phyloP scores from a whole-genome alignment of 2,329 filamentous ascomycete species.

The Trichoderma koningii region DNA sequence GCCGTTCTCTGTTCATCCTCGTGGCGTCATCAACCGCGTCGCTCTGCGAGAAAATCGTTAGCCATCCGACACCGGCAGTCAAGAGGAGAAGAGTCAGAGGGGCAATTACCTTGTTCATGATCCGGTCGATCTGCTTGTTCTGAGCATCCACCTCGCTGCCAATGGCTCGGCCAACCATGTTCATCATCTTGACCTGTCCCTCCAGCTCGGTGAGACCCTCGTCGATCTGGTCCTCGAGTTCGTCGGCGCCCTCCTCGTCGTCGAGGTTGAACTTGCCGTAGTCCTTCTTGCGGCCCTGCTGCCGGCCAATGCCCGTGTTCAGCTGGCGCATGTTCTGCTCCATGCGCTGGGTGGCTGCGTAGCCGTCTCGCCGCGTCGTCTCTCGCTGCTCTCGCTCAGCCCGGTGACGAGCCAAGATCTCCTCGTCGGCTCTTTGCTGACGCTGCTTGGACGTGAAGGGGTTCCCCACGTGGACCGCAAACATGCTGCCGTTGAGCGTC shows the following conservation, averaged over 20 bases:
- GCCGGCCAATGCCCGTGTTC: conserved; percentile 34
- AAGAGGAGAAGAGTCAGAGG: not conserved
- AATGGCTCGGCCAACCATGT: conserved; percentile 72
- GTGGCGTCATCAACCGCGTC: conserved; percentile 82
- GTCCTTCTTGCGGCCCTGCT: conserved; percentile 44
- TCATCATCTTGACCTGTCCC: conserved; percentile 68
- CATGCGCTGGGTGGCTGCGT: conserved; percentile 55
- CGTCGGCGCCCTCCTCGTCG: conserved; percentile 60
- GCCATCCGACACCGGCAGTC: conserved; percentile 23
- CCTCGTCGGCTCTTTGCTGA: conserved; percentile 64
- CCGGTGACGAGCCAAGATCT: conserved; percentile 69
- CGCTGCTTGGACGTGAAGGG: conserved; percentile 73
- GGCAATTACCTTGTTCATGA: conserved; percentile 69
- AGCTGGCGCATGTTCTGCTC: conserved; percentile 53
- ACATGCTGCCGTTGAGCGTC: conserved; percentile 87
- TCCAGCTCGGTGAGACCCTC: conserved; percentile 65
- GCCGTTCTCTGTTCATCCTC: conserved; percentile 71
- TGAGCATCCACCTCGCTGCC: conserved; percentile 74
- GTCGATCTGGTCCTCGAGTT: conserved; percentile 59
- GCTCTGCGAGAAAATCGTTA: conserved; percentile 56
- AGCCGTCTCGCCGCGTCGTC: conserved; percentile 57
- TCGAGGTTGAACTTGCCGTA: conserved; percentile 74
- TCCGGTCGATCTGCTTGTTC: conserved; percentile 73
- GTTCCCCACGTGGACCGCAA: conserved; percentile 76
- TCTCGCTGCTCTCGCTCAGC: conserved; percentile 67